Conservation (phyloP, 257 asterid species). For the Scutellaria galericulata region DNA sequence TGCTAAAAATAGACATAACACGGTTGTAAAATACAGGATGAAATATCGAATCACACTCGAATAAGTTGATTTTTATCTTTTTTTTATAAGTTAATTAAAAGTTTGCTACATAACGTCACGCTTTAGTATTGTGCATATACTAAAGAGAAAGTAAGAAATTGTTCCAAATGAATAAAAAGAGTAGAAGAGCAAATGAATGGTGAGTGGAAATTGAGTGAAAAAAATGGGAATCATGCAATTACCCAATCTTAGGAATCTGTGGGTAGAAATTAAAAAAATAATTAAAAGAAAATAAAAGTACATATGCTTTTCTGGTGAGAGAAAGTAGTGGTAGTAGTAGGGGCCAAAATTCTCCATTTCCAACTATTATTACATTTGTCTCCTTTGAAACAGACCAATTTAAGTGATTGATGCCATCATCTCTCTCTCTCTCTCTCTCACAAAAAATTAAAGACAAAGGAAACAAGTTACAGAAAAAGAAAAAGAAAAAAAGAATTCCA, state of each 20-base stretch:
- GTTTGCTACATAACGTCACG: too few relatives aligned
- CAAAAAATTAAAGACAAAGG: background rate
- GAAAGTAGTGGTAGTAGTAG: constrained; percentile 45
- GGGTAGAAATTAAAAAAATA: constrained; percentile 9
- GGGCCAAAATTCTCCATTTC: constrained; percentile 43
- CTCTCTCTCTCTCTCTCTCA: constrained; percentile 22
- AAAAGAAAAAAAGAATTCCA: too few relatives aligned
- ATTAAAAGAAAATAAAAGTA: background rate
- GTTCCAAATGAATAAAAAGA: too few relatives aligned
- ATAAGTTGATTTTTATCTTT: too few relatives aligned
- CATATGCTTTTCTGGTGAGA: constrained; percentile 19
- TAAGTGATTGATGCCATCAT: constrained; percentile 57
- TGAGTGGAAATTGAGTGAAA: constrained; percentile 23
- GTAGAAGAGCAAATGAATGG: constrained; percentile 13
- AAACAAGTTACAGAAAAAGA: background rate
- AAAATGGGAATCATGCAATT: constrained; percentile 19
- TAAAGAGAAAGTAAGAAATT: background rate
- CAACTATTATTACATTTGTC: constrained; percentile 44
- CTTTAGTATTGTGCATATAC: too few relatives aligned
- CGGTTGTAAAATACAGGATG: too few relatives aligned
- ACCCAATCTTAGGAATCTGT: background rate
- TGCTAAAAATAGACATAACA: too few relatives aligned
- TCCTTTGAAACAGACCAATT: constrained; percentile 57
- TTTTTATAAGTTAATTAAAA: too few relatives aligned
- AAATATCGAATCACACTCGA: too few relatives aligned